Conservation (phyloP, 1,139 yeast species). For the Kodamaea arcana region DNA sequence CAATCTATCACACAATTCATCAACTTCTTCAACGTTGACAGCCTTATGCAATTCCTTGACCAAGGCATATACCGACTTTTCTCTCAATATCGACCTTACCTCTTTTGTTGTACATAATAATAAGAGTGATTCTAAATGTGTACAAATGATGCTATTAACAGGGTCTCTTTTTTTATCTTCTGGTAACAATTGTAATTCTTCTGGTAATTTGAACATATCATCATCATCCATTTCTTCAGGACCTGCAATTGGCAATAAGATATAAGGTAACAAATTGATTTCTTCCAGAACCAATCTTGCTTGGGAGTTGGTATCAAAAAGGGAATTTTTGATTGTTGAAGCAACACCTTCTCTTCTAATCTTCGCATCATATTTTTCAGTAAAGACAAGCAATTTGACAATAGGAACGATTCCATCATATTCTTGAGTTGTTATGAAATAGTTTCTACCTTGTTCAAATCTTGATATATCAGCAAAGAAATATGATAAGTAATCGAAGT, state of each 20-base stretch:
- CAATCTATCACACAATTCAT: constrained; percentile 65
- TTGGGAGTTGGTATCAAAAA: constrained; percentile 77
- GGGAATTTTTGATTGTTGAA: constrained; percentile 82
- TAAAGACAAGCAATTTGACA: constrained; percentile 75
- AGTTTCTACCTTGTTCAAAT: constrained; percentile 62
- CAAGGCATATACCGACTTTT: constrained; percentile 75
- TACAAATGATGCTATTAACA: constrained; percentile 55
- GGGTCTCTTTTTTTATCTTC: constrained; percentile 79
- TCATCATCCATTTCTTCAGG: constrained; percentile 78
- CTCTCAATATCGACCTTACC: constrained; percentile 72
- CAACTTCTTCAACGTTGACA: constrained; percentile 54
- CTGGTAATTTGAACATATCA: constrained; percentile 85
- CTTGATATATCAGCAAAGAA: constrained; percentile 90
- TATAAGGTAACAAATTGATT: constrained; percentile 75
- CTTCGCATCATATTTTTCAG: constrained; percentile 73
- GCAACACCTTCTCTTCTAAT: constrained; percentile 91
- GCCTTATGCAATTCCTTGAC: constrained; percentile 81
- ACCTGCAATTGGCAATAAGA: constrained; percentile 79
- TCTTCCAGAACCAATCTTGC: constrained; percentile 54
- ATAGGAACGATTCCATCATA: constrained; percentile 81
- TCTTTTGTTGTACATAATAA: constrained; percentile 70
- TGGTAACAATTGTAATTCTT: constrained; percentile 76
- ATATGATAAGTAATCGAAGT: constrained; percentile 78
- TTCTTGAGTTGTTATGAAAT: constrained; percentile 64
- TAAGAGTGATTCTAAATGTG: constrained; percentile 72